Percentiles rank a stretch among this genome's conserved stretches.
Evolutionary conservation across 2,329 filamentous ascomycete species (phyloP).

Genomic region (Neofusicoccum sp.): DNA sequence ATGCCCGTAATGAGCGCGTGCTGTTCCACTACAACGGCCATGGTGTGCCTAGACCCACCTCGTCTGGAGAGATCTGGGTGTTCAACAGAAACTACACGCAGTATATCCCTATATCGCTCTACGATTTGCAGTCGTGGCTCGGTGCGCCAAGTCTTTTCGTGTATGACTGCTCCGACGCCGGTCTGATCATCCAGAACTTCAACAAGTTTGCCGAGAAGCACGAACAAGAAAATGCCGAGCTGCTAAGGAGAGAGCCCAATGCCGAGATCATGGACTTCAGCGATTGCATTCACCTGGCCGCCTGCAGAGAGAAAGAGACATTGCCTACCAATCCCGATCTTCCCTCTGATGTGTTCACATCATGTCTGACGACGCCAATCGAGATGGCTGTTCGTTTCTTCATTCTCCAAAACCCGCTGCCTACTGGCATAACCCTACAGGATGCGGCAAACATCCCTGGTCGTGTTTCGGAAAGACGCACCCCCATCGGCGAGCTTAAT

Average conservation of each 20-base stretch:
- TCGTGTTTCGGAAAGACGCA: slow-evolving; percentile 85
- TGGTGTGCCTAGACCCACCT: slow-evolving; percentile 91
- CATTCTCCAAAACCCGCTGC: slow-evolving; percentile 82
- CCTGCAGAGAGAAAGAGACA: slow-evolving; percentile 86
- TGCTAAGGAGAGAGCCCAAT: slow-evolving; percentile 71
- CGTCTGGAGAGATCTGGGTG: slow-evolving; percentile 97
- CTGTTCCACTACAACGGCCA: slow-evolving; percentile 99
- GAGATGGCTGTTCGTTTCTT: slow-evolving; percentile 97
- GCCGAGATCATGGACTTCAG: slow-evolving; percentile 63
- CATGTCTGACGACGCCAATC: slow-evolving; percentile 93
- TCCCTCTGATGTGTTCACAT: slow-evolving; percentile 92
- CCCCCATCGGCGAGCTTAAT: slow-evolving; percentile 91
- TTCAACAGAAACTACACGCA: slow-evolving; percentile 99
- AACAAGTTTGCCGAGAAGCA: slow-evolving; percentile 94
- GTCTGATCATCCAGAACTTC: slow-evolving; percentile 93
- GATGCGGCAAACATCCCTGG: slow-evolving; percentile 88
- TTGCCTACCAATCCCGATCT: slow-evolving; percentile 91
- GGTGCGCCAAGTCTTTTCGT: slow-evolving; percentile 95
- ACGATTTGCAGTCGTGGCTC: slow-evolving; percentile 93
- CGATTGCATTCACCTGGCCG: slow-evolving; percentile 88
- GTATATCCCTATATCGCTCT: slow-evolving; percentile 94
- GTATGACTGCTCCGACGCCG: slow-evolving; percentile 95
- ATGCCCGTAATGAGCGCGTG: slow-evolving; percentile 92
- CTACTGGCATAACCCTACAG: slow-evolving; percentile 68
- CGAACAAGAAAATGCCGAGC: slow-evolving; percentile 80